Conservation (phyloP, 306 rosid genomes). For the Carpinus fangiana region DNA sequence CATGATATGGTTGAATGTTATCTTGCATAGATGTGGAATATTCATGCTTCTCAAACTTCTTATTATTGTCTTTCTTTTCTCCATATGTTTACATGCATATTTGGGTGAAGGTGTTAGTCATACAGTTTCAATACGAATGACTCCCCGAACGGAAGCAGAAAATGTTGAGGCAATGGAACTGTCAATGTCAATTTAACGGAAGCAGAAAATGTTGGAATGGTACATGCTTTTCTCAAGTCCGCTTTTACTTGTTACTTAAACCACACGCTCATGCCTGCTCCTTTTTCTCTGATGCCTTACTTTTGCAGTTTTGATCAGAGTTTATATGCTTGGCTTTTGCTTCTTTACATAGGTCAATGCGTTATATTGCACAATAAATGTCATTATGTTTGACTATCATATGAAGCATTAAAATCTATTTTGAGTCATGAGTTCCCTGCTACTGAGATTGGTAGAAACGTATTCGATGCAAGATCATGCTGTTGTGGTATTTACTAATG, state of each 20-base stretch:
- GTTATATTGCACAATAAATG: too few relatives aligned
- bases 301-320: too few relatives aligned
- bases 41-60: neutral
- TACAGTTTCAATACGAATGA: neutral
- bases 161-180: too few relatives aligned
- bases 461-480: neutral
- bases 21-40: neutral
- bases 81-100: neutral
- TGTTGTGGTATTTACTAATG: constrained; percentile 13
- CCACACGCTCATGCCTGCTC: neutral
- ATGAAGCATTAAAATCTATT: constrained; percentile 6
- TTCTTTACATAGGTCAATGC: too few relatives aligned
- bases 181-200: constrained; percentile 63
- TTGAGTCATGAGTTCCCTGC: neutral
- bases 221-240: constrained; percentile 32
- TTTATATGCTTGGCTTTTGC: too few relatives aligned
- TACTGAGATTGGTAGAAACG: neutral
- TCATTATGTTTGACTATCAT: too few relatives aligned
- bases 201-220: constrained; percentile 81
- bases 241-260: constrained; percentile 20
- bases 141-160: too few relatives aligned
- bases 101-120: neutral
- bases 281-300: neutral
- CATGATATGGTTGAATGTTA: constrained; percentile 1
- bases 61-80: neutral